Conservation (phyloP, 305 asterid species). For the Solanum chacoense region DNA sequence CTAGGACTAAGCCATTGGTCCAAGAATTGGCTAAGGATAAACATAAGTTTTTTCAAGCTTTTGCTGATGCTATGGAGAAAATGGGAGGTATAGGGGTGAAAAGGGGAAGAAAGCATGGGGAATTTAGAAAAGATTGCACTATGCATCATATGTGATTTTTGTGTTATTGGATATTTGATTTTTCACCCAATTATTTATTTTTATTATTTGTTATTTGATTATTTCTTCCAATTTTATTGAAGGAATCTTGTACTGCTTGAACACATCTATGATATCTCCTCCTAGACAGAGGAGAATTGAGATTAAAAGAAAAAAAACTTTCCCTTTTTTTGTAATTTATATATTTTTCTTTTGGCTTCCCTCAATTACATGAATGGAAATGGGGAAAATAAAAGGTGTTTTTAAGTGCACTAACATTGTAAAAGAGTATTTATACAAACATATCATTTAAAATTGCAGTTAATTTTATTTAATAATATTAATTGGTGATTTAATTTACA, state of each 20-base stretch:
- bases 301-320: not conserved
- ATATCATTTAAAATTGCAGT: not conserved
- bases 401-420: not conserved
- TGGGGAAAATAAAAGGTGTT: not conserved
- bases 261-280: not conserved
- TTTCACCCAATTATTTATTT: not conserved
- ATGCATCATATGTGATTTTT: constrained; percentile 1
- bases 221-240: not conserved
- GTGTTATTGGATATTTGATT: not conserved
- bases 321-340: not conserved
- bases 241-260: not conserved
- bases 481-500: not conserved
- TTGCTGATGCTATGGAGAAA: constrained; percentile 78
- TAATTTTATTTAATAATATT: not conserved
- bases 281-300: not conserved
- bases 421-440: not conserved
- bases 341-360: not conserved
- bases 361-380: not conserved
- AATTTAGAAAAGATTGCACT: constrained; percentile 61
- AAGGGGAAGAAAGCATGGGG: constrained; percentile 75
- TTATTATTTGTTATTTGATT: not conserved
- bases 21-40: constrained; percentile 68
- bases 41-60: constrained; percentile 46
- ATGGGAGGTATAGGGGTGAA: constrained; percentile 91
- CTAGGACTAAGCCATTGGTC: constrained; percentile 64